A percentile compares a stretch with the other conserved stretches of the same genome.
Evolutionary conservation across 2,329 filamentous ascomycete genomes (phyloP).

Genomic region (Clarireedia hainanense): DNA sequence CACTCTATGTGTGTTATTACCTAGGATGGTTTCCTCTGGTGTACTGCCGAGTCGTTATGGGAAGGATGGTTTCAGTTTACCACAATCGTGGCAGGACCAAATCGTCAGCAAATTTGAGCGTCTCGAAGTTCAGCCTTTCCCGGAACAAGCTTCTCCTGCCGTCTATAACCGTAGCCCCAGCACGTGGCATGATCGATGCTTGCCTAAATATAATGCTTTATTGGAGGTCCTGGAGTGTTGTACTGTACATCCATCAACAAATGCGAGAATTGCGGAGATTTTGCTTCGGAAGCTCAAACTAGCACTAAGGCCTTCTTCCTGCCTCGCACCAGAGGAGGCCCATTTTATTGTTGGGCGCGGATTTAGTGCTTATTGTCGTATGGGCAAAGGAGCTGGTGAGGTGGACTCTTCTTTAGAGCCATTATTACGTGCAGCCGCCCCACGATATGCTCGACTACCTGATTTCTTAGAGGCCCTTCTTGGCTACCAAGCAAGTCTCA

Average conservation of each 20-base stretch:
- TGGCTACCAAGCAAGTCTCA: slow-evolving; percentile 40
- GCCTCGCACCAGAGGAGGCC: slow-evolving; percentile 53
- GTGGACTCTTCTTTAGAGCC: slow-evolving; percentile 56
- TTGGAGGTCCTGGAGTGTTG: slow-evolving; percentile 55
- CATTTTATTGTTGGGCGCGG: slow-evolving; percentile 68
- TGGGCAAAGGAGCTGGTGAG: slow-evolving; percentile 51
- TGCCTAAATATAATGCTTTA: slow-evolving; percentile 61
- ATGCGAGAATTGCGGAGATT: slow-evolving; percentile 57
- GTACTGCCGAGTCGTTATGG: slow-evolving; percentile 46
- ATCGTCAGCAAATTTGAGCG: slow-evolving; percentile 63
- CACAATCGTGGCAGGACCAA: slow-evolving; percentile 64
- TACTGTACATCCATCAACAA: slow-evolving; percentile 56
- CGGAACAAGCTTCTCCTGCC: slow-evolving; percentile 47
- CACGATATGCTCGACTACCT: slow-evolving; percentile 55
- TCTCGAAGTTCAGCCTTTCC: slow-evolving; percentile 56
- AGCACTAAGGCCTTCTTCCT: slow-evolving; percentile 53
- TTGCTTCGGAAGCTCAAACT: slow-evolving; percentile 59
- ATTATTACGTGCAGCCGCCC: slow-evolving; percentile 56
- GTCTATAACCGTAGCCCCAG: slow-evolving; percentile 51
- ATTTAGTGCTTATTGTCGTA: slow-evolving; percentile 63
- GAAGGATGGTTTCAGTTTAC: slow-evolving; percentile 48
- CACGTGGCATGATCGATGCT: slow-evolving; percentile 53
- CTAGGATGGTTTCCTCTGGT: slow-evolving; percentile 50
- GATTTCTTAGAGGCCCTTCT: slow-evolving; percentile 60
- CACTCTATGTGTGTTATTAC: slow-evolving; percentile 60